phyloP scores from a whole-genome alignment of 2,329 filamentous ascomycete genomes.

The Microdochium bolleyi region DNA sequence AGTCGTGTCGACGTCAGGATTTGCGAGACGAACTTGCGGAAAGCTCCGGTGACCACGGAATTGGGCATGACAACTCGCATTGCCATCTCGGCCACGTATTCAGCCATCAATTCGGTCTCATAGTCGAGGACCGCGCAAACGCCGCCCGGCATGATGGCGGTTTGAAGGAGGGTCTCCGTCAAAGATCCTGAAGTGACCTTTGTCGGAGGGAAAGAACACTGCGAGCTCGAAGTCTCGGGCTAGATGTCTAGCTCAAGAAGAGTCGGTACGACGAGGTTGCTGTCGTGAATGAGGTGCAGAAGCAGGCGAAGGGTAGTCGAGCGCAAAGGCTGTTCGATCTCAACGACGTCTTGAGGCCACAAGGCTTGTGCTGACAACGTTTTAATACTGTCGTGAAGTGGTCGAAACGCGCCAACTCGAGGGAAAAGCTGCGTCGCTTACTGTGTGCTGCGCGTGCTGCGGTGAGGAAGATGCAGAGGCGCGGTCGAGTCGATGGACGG shows the following conservation, averaged over 20 bases:
- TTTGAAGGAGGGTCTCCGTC: slow-evolving; percentile 14
- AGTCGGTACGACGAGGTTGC: slow-evolving; percentile 16
- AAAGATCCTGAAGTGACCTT: slow-evolving; percentile 18
- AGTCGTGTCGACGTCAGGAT: slow-evolving; percentile 85
- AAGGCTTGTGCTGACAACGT: too few species aligned
- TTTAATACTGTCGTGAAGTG: too few species aligned
- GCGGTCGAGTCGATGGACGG: too few species aligned
- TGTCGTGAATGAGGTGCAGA: slow-evolving; percentile 2
- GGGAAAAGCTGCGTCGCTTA: too few species aligned
- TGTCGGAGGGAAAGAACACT: slow-evolving; percentile 17
- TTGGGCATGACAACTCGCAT: slow-evolving; percentile 48
- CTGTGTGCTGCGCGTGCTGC: too few species aligned
- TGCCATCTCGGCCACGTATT: slow-evolving; percentile 89
- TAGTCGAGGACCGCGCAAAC: slow-evolving; percentile 94
- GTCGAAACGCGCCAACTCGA: too few species aligned
- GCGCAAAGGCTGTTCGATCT: background rate
- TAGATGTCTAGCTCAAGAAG: slow-evolving; percentile 15
- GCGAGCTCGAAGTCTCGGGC: slow-evolving; percentile 23
- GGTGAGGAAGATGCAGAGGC: too few species aligned
- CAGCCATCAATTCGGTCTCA: slow-evolving; percentile 92
- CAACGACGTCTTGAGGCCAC: too few species aligned
- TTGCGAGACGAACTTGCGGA: slow-evolving; percentile 86
- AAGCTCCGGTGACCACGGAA: slow-evolving; percentile 55
- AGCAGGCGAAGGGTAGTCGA: background rate
- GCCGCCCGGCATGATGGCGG: slow-evolving; percentile 61